Conservation (phyloP, 192 early-diverging fungal species). For the Coemansia sp. region DNA sequence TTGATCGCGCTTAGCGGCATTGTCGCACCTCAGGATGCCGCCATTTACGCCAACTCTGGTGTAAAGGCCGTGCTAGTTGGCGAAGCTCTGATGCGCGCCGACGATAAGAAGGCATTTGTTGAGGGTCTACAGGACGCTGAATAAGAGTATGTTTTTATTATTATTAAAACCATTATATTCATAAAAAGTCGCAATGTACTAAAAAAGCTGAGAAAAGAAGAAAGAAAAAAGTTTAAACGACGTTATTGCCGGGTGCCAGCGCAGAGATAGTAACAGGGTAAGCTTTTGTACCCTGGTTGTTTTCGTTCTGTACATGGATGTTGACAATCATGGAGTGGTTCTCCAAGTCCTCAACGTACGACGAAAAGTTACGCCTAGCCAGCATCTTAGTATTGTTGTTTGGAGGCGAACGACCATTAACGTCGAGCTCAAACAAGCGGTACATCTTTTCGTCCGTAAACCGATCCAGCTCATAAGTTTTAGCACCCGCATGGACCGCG, state of each 20-base stretch:
- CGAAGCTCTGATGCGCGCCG: slow-evolving; percentile 90
- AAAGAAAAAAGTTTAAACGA: slow-evolving; percentile 8
- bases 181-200: slow-evolving; percentile 2
- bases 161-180: neutral
- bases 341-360: slow-evolving; percentile 50
- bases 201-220: neutral
- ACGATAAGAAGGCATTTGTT: slow-evolving; percentile 78
- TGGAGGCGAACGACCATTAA: slow-evolving; percentile 63
- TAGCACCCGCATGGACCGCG: slow-evolving; percentile 65
- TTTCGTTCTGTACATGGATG: slow-evolving; percentile 61
- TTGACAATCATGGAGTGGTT: slow-evolving; percentile 53
- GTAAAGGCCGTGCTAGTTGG: slow-evolving; percentile 89
- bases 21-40: slow-evolving; percentile 77
- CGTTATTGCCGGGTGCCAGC: slow-evolving; percentile 24
- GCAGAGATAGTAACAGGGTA: slow-evolving; percentile 56
- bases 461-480: slow-evolving; percentile 60
- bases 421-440: slow-evolving; percentile 68
- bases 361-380: slow-evolving; percentile 64
- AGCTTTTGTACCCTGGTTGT: slow-evolving; percentile 53
- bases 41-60: slow-evolving; percentile 74
- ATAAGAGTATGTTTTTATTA: neutral
- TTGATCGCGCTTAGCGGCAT: slow-evolving; percentile 95
- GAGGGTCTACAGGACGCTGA: slow-evolving; percentile 56
- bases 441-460: slow-evolving; percentile 74
- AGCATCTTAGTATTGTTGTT: slow-evolving; percentile 60